Evolutionary conservation across 352 stramenopile genomes (phyloP), one percentile per base, ranked within the genome.

Genomic region (Pythium coloratum): DNA sequence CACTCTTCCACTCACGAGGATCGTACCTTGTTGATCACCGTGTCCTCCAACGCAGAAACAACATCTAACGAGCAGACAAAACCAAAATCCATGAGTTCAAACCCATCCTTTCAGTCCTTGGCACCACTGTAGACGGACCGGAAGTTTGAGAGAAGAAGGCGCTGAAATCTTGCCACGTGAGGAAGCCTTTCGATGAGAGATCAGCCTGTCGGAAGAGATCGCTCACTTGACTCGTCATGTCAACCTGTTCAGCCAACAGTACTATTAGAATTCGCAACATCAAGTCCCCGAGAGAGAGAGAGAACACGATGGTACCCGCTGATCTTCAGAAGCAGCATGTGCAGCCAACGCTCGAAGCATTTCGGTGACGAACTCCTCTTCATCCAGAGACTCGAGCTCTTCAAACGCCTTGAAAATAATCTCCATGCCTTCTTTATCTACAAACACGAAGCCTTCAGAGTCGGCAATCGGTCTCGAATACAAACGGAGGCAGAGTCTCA

Each of bases 151-250:
- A 75, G 34, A 86, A 68, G n/a, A 78, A 79, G 6, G 59, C 70
- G 60, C 73, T 79, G 46, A 89, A 82, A n/a, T 79, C 70, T 3
- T 71, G 68, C 78, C 78, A 89, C 1, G 66, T 80, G 13, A 87
- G 58, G 5, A 62, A 46, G 2, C 68, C 71, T 30, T 59, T 44
- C 2, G 67, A 66, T 12, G 74, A 65, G 7, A 86, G 14, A 72
- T 89, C 76, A 13, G 77, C 70, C 69, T 78, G 71, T 9, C 42
- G 68, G 34, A 84, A 87, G 10, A 87, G 34, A 5, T 62, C 74
- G 46, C 70, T 72, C 3, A 86, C 51, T 28, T 86, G 72, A 8
- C 66, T 67, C 1, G 69, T 73, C 12, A 82, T 32, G 12, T 64
- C 68, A 6, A 81, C 57, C 80, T 89, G 20, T 24, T 24, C 20